Evolutionary conservation across 108 stramenopile species (phyloP), one percentile per base, ranked within the genome.

Genomic region (Schizochytrium sp.): DNA sequence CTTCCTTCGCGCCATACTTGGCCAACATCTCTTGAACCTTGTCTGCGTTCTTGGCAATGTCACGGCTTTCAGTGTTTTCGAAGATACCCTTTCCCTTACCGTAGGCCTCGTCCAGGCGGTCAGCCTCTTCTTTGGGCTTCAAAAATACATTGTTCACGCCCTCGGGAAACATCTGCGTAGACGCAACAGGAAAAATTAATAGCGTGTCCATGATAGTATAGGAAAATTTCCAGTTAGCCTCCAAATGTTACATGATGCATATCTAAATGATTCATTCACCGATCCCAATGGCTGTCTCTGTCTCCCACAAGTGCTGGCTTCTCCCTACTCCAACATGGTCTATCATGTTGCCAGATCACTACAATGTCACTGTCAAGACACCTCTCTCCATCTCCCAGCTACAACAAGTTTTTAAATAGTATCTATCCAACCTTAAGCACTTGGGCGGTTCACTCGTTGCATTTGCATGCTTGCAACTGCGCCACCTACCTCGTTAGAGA

Each of bases 91-190:
- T 28, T 28, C 73, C 73, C 13, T 50, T 17, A 38, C 46, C 46
- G 2, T 59, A 58, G 57, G 15, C 87, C 87, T 42, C 87, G 7
- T 45, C 41, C 40, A 59, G 41, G 45, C 38, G 10, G 42, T 69
- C 72, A 46, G 49, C 72, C 49, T 56, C 89, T 57, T 50, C 72
- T 2, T 0, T 47, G 59, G 4, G 4, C 72, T 72, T 61, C 38
- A 72, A 41, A 17, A 89, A 89, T 5, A 46, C 57, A 17, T 46
- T 57, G 89, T 89, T 89, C 10, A 89, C 12, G 7, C 89, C 89
- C 46, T 50, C 50, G 2, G 72, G 72, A 38, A 69, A 69, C 64
- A 69, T 69, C 64, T 69, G 64, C 28, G 28, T 3, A 60, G 59
- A 60, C 19, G 19, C 17, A 60, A 60, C 17, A n/a, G 59, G 59